phyloP scores from a whole-genome alignment of 371 early-diverging fungal genomes.

The Syncephalastrum sp. region DNA sequence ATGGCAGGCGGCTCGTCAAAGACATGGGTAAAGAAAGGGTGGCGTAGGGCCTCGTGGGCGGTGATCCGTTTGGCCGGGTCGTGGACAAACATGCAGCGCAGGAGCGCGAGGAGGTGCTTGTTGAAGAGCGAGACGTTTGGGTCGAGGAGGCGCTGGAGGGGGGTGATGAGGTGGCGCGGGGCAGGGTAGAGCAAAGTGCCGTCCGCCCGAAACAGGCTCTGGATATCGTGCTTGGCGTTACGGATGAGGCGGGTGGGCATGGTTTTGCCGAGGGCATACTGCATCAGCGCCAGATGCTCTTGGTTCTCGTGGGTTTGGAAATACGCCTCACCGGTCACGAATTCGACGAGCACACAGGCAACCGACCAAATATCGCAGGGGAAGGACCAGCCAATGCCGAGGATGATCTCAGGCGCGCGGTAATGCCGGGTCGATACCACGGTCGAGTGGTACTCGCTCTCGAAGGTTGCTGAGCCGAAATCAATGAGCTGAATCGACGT shows the following conservation, averaged over 20 bases:
- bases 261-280: constrained; percentile 54
- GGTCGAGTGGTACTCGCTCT: constrained; percentile 87
- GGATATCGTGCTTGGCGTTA: constrained; percentile 30
- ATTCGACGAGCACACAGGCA: constrained; percentile 96
- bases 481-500: constrained; percentile 90
- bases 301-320: constrained; percentile 93
- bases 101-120: constrained; percentile 53
- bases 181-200: background rate
- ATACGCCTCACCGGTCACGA: constrained; percentile 92
- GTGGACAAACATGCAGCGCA: constrained; percentile 73
- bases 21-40: constrained; percentile 68
- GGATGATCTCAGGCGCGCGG: constrained; percentile 95
- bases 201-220: constrained; percentile 1
- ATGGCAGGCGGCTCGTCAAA: constrained; percentile 11
- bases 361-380: constrained; percentile 98
- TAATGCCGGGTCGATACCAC: constrained; percentile 96
- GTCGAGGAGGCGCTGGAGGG: constrained; percentile 75
- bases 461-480: constrained; percentile 93
- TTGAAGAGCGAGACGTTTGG: constrained; percentile 48
- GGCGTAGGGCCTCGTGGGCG: constrained; percentile 74
- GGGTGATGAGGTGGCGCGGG: background rate
- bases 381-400: constrained; percentile 92
- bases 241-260: constrained; percentile 43
- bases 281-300: constrained; percentile 79
- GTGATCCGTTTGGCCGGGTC: constrained; percentile 83